A percentile compares a stretch with the other conserved stretches of the same genome.
These are phyloP conservation scores for Fusarium nanum DNA, from an alignment of 2,329 filamentous ascomycete genomes.

Conservation along the genomic window DNA sequence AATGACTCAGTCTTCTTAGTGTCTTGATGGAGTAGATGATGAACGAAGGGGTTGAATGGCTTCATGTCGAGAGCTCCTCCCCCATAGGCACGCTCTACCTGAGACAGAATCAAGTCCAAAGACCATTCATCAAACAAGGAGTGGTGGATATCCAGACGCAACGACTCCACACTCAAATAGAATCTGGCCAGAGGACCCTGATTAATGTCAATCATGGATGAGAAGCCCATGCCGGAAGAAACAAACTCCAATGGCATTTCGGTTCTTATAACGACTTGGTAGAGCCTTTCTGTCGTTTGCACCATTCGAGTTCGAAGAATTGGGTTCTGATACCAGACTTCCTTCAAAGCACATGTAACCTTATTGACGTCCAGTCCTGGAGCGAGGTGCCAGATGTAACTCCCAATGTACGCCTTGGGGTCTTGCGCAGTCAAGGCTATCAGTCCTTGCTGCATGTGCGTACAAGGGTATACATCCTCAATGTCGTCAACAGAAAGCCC, in stretches of 20 bases:
- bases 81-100: background rate
- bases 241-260: background rate
- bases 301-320: background rate
- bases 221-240: background rate
- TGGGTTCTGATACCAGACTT: background rate
- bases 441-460: conserved; percentile 7
- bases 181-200: background rate
- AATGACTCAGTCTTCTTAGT: background rate
- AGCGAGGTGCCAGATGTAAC: background rate
- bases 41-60: background rate
- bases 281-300: background rate
- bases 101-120: background rate
- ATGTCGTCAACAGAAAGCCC: background rate
- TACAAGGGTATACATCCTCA: conserved; percentile 1
- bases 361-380: background rate
- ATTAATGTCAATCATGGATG: background rate
- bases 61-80: background rate
- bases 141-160: conserved; percentile 1
- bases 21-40: background rate
- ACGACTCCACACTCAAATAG: background rate
- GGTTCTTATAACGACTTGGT: background rate
- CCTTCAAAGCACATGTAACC: background rate
- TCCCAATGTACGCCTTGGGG: background rate
- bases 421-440: conserved; percentile 6
- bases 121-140: conserved; percentile 10